Base-by-base conservation (phyloP, 257 asterid species). In the Primulina huaijiensis region DNA sequence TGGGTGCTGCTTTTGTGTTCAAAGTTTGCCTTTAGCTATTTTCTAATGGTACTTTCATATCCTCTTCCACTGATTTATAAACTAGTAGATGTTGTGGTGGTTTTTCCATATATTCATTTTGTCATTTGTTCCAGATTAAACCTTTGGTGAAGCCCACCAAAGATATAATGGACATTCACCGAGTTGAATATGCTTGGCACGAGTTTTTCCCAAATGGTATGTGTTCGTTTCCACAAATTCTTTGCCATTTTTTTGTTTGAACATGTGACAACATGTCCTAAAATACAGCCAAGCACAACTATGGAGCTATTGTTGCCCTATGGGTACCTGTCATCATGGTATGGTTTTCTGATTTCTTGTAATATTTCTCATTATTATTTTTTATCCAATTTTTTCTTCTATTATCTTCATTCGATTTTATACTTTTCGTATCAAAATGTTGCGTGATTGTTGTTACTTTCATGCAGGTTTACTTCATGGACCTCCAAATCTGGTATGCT, bases 381-480 rank as follows among this genome's bases (percentile, higher is more conserved):
- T 43, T 34, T 65, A 34, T 61, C 33, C 20, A n/a, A 64, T 14
- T 74, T 23, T 43, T 16, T 66, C 59, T 46, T 72, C 65, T 19
- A 65, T 33, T 27, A 67, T 31, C 29, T 11, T 58, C 72, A 58
- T 57, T 67, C 38, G 59, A 5, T 38, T 34, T 33, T 62, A 17
- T 64, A 35, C 38, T 68, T 21, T 70, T 66, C 64, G 14, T 29
- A 52, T 33, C 60, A 50, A 68, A 50, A 34, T 55, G 31, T 60
- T 73, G 64, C 65, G 55, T 72, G 21, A 64, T 68, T 65, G 64
- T 73, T 60, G 61, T 27, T 14, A 66, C 57, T 77, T 52, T 65
- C 71, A 37, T 76, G 77, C 91, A 93, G 99, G 96, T 94, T 75
- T 94, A 94, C 81, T 94, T 94, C 86, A 83, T 94, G 96, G 99